Percentiles rank a stretch among this genome's conserved stretches.
Conservation (phyloP, 768 basidiomycete species). For the Suillus weaverae region DNA sequence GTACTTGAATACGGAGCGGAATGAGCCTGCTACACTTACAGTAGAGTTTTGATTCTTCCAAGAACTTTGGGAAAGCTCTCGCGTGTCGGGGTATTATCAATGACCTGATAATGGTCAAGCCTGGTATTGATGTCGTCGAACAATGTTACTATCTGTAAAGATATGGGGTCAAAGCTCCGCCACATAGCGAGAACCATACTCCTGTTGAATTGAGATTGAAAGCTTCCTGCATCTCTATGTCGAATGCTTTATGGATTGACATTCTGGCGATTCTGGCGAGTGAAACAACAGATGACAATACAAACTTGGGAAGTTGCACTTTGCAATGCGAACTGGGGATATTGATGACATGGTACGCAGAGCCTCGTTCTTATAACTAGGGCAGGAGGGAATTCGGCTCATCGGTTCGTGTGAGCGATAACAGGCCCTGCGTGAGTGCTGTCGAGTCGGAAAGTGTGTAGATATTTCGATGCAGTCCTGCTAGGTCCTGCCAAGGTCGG, state of each 20-base stretch:
- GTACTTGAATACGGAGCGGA: too few relatives aligned
- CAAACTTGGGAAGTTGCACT: background rate
- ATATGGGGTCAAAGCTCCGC: background rate
- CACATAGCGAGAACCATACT: background rate
- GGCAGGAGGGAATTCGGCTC: too few relatives aligned
- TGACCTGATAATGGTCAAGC: background rate
- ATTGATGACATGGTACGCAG: too few relatives aligned
- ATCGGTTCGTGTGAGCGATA: too few relatives aligned
- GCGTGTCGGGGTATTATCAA: background rate
- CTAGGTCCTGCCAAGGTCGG: too few relatives aligned
- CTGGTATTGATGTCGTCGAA: background rate
- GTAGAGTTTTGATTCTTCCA: background rate
- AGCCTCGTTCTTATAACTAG: too few relatives aligned
- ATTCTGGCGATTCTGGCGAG: background rate
- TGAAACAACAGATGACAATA: background rate
- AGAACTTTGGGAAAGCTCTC: background rate
- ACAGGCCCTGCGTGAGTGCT: too few relatives aligned
- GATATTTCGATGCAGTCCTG: too few relatives aligned
- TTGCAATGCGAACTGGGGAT: too few relatives aligned
- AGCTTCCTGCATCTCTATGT: background rate
- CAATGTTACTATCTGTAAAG: background rate
- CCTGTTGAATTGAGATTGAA: background rate
- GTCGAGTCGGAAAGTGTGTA: too few relatives aligned
- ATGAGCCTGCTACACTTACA: background rate
- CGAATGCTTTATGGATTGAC: background rate